Evolutionary conservation across 768 basidiomycete species (phyloP), one percentile per base, ranked within the genome.

Genomic region (Phlebiopsis flavidoalba): DNA sequence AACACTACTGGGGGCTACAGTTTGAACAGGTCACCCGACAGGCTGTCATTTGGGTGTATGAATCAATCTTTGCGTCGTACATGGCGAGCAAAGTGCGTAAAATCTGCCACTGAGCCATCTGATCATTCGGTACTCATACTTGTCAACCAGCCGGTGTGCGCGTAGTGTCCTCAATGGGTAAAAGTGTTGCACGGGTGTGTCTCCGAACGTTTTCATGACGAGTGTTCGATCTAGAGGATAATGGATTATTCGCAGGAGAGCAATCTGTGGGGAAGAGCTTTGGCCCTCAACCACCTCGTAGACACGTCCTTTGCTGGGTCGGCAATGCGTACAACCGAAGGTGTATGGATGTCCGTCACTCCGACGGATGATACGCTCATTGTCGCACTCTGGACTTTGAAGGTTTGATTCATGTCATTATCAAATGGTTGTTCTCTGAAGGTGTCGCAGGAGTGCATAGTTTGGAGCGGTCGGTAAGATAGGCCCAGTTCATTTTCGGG

Each of bases 261-360:
- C 85, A 87, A 65, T 85, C 83, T 0, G 85, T 87, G 1, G 86
- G 85, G 0, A 86, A 86, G 64, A 82, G 79, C 55, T 87, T 78
- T 57, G 72, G n/a, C 80, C 0, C 67, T 86, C 40, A 86, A 86
- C 55, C 86, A 87, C 62, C 73, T 87, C 5, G 78, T 76, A 0
- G 85, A 87, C 64, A 84, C 84, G 0, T 86, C 86, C 0, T 87
- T 87, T 64, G 83, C 83, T 8, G 85, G 86, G 0, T 82, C 79
- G 8, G 85, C 85, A 0, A 85, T 86, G 83, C 73, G 83, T n/a
- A 85, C 84, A 8, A 86, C 65, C 66, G 83, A 85, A 72, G 84
- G 85, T 5, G 83, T 86, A 1, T 86, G 85, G 85, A 81, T 86
- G 79, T 85, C 84, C 0, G 82, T 83, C 8, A 84, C 85, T 1